Evolutionary conservation across 1,284 basidiomycete species (phyloP).

Genomic region (Dichomitus squalens): DNA sequence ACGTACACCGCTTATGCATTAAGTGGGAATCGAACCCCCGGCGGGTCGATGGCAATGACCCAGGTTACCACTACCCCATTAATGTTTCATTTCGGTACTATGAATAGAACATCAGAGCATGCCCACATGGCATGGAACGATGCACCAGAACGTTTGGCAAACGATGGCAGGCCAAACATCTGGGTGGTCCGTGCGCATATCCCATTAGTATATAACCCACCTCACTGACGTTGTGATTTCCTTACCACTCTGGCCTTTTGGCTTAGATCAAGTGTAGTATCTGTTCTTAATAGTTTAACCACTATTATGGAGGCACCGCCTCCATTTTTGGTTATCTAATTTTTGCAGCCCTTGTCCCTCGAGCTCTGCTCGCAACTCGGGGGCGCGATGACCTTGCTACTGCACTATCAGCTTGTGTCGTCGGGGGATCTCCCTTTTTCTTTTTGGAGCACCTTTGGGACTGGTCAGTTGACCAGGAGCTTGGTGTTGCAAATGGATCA

Average conservation of each 20-base stretch:
- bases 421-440: constrained; percentile 19
- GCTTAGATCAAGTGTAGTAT: constrained; percentile 98
- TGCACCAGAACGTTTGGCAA: neutral
- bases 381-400: constrained; percentile 27
- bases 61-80: constrained; percentile 36
- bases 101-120: no score
- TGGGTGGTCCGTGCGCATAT: constrained; percentile 19
- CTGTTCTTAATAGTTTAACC: constrained; percentile 87
- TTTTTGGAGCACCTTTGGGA: constrained; percentile 17
- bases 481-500: constrained; percentile 20
- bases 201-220: constrained; percentile 1
- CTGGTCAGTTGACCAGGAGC: constrained; percentile 17
- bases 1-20: no score
- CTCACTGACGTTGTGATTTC: neutral
- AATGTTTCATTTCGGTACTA: constrained; percentile 15
- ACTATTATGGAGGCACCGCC: constrained; percentile 57
- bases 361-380: constrained; percentile 28
- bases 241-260: constrained; percentile 90
- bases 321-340: constrained; percentile 34
- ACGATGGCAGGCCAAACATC: constrained; percentile 2
- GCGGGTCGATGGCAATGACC: constrained; percentile 52
- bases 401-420: constrained; percentile 22
- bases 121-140: no score
- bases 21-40: constrained; percentile 71
- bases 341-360: constrained; percentile 25